Base-by-base conservation (phyloP, 2,329 filamentous ascomycete species). In the Rhynchosporium agropyri region DNA sequence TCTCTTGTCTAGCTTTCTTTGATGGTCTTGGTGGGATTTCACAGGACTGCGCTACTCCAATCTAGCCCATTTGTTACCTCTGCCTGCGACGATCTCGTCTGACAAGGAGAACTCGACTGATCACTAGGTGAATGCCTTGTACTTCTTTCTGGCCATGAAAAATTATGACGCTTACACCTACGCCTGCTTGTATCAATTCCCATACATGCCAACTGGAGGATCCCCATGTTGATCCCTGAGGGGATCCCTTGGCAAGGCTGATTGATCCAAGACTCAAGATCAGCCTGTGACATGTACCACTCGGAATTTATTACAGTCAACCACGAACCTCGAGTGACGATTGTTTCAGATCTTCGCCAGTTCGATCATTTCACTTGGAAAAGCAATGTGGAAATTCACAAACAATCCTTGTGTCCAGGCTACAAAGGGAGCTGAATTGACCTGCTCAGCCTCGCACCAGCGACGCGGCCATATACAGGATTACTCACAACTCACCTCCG, bases 391-490 rank as follows among this genome's bases (percentile, higher is more conserved):
- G 31, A 31, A 4, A 6, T 10, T 38, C 53, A 56, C 53, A 56
- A 15, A 9, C 36, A 29, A 29, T 8, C 20, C 13, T n/a, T 3
- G 10, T 43, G 36, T 60, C 48, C 36, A 60, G 58, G 58, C 58
- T 43, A 12, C 33, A 46, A 40, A 26, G n/a, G 33, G 49, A 12
- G 9, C 48, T 45, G 58, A 60, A 33, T 46, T 45, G 10, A n/a
- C 31, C 13, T 48, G 55, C 63, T 63, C 63, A 65, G 63, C 63
- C 63, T 63, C 60, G 63, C 57, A 48, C n/a, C 38, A 57, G 40
- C 6, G 10, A 59, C 59, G 60, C 60, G 59, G 49, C 62, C 48
- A 46, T 10, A 48, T 20, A 20, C 42, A 58, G 9, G 15, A 31
- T 31, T 3, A 10, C 28, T 1, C 49, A 7, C 49, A 36, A 36